These are phyloP conservation scores for Omphalotus olearius DNA, from an alignment of 1,284 basidiomycete species.

Conservation along the genomic window DNA sequence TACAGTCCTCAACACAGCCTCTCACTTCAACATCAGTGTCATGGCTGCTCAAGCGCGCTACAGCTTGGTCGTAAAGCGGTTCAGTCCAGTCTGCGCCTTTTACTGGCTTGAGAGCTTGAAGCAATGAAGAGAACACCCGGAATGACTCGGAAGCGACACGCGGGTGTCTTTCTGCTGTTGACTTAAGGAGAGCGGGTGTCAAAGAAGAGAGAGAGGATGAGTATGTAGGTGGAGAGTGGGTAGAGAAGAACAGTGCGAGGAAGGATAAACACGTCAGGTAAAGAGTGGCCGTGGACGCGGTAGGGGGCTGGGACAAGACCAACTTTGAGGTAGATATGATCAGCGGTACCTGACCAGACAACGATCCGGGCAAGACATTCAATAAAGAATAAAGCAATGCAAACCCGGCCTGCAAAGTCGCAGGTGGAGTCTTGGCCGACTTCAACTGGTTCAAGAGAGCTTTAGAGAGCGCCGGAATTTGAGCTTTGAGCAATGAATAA, in stretches of 20 bases:
- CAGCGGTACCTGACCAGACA: slow-evolving; percentile 66
- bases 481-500: slow-evolving; percentile 61
- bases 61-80: slow-evolving; percentile 70
- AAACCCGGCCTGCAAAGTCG: slow-evolving; percentile 84
- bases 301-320: slow-evolving; percentile 59
- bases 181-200: slow-evolving; percentile 70
- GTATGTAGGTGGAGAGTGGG: slow-evolving; percentile 72
- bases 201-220: slow-evolving; percentile 57
- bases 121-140: slow-evolving; percentile 68
- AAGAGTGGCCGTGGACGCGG: slow-evolving; percentile 67
- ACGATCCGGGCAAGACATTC: slow-evolving; percentile 77
- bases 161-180: slow-evolving; percentile 70
- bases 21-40: slow-evolving; percentile 93
- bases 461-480: slow-evolving; percentile 79
- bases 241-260: slow-evolving; percentile 79
- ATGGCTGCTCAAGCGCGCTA: slow-evolving; percentile 67
- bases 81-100: slow-evolving; percentile 61
- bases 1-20: slow-evolving; percentile 74
- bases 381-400: slow-evolving; percentile 74
- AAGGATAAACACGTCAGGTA: slow-evolving; percentile 84
- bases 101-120: slow-evolving; percentile 60
- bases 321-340: slow-evolving; percentile 61
- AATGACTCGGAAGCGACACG: slow-evolving; percentile 82
- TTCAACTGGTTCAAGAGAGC: slow-evolving; percentile 82
- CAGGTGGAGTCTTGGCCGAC: slow-evolving; percentile 73